Evolutionary conservation across 2,329 filamentous ascomycete genomes (phyloP).

Genomic region (Alternaria postmessia): DNA sequence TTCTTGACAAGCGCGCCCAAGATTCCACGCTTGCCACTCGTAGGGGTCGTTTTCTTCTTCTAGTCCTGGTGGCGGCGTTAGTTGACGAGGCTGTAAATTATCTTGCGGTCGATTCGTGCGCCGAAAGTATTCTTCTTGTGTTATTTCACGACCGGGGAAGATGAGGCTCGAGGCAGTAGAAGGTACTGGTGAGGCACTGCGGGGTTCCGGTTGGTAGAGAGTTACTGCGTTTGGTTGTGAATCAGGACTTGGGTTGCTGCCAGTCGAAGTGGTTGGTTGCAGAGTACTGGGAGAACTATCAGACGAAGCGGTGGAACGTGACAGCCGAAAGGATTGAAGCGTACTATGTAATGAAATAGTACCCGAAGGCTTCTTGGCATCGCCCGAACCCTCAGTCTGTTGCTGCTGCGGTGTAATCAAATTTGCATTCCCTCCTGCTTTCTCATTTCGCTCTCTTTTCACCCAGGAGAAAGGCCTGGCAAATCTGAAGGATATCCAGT

Average conservation of each 20-base stretch:
- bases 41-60: conserved; percentile 6
- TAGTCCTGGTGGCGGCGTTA: neutral
- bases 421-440: neutral
- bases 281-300: neutral
- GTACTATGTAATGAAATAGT: neutral
- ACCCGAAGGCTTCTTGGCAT: neutral
- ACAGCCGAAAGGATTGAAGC: too few species aligned
- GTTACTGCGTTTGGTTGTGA: neutral
- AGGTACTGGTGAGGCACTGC: neutral
- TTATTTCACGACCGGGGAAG: neutral
- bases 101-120: conserved; percentile 1
- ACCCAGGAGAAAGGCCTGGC: neutral
- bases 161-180: conserved; percentile 1
- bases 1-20: neutral
- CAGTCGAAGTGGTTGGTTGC: neutral
- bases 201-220: neutral
- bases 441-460: neutral
- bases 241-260: neutral
- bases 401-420: neutral
- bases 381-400: neutral
- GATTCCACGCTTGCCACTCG: conserved; percentile 7
- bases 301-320: neutral
- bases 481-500: neutral
- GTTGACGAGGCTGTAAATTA: neutral
- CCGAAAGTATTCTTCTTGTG: conserved; percentile 3